Evolutionary conservation across 2,329 filamentous ascomycete genomes (phyloP).

Genomic region (Cladophialophora psammophila): DNA sequence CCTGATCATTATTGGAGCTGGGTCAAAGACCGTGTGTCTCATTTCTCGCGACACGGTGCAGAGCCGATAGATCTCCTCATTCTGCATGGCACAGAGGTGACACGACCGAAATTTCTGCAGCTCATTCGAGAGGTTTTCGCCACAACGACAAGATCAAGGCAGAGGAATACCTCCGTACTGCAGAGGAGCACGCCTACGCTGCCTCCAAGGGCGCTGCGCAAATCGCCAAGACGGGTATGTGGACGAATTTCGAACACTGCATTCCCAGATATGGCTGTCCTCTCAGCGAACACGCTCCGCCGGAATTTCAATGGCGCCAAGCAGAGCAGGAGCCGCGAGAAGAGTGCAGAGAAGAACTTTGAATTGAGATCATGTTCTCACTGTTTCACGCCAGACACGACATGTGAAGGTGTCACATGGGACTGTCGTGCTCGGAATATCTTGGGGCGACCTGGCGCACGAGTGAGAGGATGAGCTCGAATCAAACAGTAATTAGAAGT

Average conservation of each 20-base stretch:
- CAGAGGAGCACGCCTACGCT: conserved; percentile 9
- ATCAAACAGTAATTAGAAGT: neutral
- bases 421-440: too few relatives aligned
- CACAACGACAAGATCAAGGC: conserved; percentile 11
- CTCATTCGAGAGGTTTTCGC: conserved; percentile 6
- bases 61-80: conserved; percentile 6
- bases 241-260: conserved; percentile 6
- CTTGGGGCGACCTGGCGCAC: neutral
- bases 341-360: neutral
- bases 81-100: conserved; percentile 5
- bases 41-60: neutral
- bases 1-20: conserved; percentile 7
- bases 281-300: conserved; percentile 1
- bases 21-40: conserved; percentile 4
- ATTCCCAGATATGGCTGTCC: conserved; percentile 9
- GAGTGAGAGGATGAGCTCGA: neutral
- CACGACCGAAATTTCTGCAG: neutral
- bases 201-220: neutral
- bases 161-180: conserved; percentile 7
- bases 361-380: neutral
- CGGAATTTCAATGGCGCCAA: neutral
- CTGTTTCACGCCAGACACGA: too few relatives aligned
- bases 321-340: neutral
- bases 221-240: conserved; percentile 11
- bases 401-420: too few relatives aligned